Percentiles rank a stretch among this genome's conserved stretches.
These are phyloP conservation scores for Papiliotrema nemorosa DNA, from an alignment of 1,284 basidiomycete genomes.

Conservation along the genomic window DNA sequence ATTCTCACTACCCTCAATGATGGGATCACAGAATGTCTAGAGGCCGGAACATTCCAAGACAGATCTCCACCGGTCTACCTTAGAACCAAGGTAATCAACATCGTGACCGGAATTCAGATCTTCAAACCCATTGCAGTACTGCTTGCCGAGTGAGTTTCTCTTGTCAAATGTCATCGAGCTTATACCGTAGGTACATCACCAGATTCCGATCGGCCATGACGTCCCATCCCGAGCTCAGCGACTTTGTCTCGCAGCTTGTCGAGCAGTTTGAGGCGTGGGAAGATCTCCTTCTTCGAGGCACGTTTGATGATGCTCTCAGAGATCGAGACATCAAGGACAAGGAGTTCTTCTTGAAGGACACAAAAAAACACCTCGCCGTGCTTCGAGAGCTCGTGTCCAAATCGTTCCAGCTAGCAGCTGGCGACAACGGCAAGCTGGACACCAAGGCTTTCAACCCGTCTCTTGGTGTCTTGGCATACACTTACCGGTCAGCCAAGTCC, in stretches of 20 bases:
- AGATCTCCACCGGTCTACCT: no score
- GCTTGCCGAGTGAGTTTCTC: slow-evolving; percentile 55
- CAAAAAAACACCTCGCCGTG: no score
- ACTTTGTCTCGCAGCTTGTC: slow-evolving; percentile 52
- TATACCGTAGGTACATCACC: slow-evolving; percentile 57
- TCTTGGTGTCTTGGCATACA: no score
- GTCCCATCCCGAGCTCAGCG: slow-evolving; percentile 54
- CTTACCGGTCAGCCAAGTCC: no score
- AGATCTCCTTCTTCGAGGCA: slow-evolving; percentile 47
- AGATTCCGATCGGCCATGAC: slow-evolving; percentile 60
- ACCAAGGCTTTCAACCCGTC: no score
- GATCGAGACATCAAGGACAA: no score
- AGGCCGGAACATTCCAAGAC: slow-evolving; percentile 52
- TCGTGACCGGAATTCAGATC: slow-evolving; percentile 50
- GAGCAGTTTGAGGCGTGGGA: slow-evolving; percentile 56
- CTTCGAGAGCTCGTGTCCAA: no score
- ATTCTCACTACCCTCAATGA: slow-evolving; percentile 53
- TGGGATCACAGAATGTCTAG: slow-evolving; percentile 53
- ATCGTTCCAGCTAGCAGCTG: no score
- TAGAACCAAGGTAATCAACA: slow-evolving; percentile 14
- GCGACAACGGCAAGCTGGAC: no score
- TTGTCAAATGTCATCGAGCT: no score
- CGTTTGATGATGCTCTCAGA: slow-evolving; percentile 44
- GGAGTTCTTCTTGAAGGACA: no score
- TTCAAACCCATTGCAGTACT: slow-evolving; percentile 55